Evolutionary conservation across 345 rosid genomes (phyloP).

Genomic region (Adansonia digitata): DNA sequence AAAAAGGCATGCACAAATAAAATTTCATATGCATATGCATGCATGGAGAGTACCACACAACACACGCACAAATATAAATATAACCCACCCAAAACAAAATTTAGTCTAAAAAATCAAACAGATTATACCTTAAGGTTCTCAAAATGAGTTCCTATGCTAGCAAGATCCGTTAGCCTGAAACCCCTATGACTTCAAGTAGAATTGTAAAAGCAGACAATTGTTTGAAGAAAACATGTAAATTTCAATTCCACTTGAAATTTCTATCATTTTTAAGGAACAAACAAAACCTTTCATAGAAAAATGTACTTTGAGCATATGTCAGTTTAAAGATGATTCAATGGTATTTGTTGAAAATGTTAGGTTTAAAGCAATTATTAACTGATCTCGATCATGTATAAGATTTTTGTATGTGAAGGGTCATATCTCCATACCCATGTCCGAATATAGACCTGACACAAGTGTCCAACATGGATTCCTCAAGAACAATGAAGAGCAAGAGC

Average conservation of each 20-base stretch:
- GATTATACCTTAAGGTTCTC: neutral
- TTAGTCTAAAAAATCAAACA: neutral
- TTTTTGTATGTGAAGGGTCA: neutral
- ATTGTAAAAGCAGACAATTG: neutral
- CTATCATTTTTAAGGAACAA: neutral
- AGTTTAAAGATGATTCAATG: neutral
- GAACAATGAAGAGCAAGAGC: neutral
- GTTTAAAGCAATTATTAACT: neutral
- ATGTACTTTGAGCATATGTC: neutral
- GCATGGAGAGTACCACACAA: neutral
- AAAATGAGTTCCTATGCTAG: neutral
- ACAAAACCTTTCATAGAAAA: neutral
- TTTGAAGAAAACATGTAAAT: neutral
- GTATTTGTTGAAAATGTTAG: neutral
- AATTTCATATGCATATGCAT: neutral
- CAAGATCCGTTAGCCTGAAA: neutral
- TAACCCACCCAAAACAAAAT: neutral
- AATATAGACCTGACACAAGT: neutral
- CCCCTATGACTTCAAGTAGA: neutral
- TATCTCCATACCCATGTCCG: neutral
- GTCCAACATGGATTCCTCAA: neutral
- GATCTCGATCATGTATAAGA: conserved; percentile 1
- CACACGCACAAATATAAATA: neutral
- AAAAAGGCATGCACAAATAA: neutral
- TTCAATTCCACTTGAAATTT: neutral